A percentile compares a stretch with the other conserved stretches of the same genome.
Conservation (phyloP, 23 red algal species). For the Gracilaria gracilis region DNA sequence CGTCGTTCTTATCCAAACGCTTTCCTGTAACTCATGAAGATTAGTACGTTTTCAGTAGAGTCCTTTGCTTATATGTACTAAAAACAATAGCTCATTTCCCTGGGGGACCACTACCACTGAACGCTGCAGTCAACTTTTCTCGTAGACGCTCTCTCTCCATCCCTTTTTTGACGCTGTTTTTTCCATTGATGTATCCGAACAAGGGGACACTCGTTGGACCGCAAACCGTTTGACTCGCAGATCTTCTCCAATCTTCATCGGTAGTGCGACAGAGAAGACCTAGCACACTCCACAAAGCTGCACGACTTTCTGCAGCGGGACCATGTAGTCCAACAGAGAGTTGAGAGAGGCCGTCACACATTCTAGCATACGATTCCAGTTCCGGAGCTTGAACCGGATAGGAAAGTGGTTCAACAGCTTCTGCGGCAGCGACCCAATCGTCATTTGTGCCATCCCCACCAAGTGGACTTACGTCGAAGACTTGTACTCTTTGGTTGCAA, state of each 20-base stretch:
- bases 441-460: constrained; percentile 32
- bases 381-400: constrained; percentile 23
- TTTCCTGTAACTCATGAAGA: constrained; percentile 74
- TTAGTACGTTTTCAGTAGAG: neutral
- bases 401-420: constrained; percentile 35
- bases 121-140: constrained; percentile 58
- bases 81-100: neutral
- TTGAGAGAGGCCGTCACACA: constrained; percentile 55
- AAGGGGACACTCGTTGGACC: constrained; percentile 55
- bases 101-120: constrained; percentile 52
- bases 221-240: constrained; percentile 14
- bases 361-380: constrained; percentile 37
- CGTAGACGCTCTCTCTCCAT: constrained; percentile 39
- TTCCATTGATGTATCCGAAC: constrained; percentile 39
- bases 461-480: constrained; percentile 36
- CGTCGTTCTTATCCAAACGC: too few relatives aligned
- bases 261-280: constrained; percentile 24
- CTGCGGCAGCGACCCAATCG: constrained; percentile 36
- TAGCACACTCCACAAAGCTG: constrained; percentile 56
- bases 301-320: constrained; percentile 35
- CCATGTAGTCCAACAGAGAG: constrained; percentile 27
- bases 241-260: constrained; percentile 48
- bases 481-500: neutral
- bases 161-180: constrained; percentile 25
- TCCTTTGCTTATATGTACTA: neutral